phyloP scores from a whole-genome alignment of 257 asterid genomes.

The Primulina tabacum region DNA sequence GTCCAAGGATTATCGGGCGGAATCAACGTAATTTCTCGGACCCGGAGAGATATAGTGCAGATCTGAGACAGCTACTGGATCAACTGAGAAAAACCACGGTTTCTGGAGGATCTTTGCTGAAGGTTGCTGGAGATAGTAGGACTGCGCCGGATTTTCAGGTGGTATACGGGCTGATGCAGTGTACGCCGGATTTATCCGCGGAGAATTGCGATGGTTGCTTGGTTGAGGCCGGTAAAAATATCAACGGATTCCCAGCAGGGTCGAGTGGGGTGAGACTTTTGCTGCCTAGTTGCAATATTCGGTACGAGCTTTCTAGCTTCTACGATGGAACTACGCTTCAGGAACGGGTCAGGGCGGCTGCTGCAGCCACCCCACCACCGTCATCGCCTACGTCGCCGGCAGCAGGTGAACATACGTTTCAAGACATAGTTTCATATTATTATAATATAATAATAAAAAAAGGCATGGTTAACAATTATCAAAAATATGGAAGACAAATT shows the following conservation, averaged over 20 bases:
- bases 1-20: neutral
- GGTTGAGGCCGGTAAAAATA: neutral
- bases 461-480: no score
- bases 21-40: neutral
- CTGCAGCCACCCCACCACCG: neutral
- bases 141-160: neutral
- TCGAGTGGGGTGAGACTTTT: neutral
- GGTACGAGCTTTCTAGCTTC: neutral
- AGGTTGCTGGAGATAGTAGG: slow-evolving; percentile 11
- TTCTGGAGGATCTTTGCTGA: neutral
- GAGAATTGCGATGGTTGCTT: neutral
- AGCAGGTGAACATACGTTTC: neutral
- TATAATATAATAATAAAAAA: no score
- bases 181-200: neutral
- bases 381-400: neutral
- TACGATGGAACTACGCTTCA: neutral
- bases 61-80: neutral
- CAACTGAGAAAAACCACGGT: neutral
- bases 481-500: no score
- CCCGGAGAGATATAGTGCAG: neutral
- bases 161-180: neutral
- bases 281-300: neutral
- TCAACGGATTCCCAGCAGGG: neutral
- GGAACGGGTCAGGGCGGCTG: neutral
- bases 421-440: no score